phyloP scores from a whole-genome alignment of 306 rosid genomes.

The Prunus fruticosa region DNA sequence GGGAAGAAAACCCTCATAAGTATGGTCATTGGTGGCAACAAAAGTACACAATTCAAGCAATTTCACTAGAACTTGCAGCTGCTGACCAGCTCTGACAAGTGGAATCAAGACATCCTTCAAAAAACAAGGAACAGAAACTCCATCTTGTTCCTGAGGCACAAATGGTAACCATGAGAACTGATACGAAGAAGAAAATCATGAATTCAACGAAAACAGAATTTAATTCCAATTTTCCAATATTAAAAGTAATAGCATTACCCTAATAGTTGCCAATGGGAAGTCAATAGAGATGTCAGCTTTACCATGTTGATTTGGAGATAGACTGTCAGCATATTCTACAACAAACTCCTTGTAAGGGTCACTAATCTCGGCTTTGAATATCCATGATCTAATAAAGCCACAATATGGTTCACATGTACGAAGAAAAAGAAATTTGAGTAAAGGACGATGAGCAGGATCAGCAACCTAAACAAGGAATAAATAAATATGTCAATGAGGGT shows the following conservation, averaged over 20 bases:
- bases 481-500: neutral
- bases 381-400: constrained; percentile 89
- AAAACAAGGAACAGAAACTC: constrained; percentile 78
- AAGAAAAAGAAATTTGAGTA: constrained; percentile 86
- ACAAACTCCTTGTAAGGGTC: constrained; percentile 90
- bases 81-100: constrained; percentile 92
- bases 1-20: constrained; percentile 75
- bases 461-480: constrained; percentile 61
- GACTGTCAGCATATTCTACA: constrained; percentile 48
- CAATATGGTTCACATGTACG: constrained; percentile 89
- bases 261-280: constrained; percentile 53
- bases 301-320: constrained; percentile 31
- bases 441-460: constrained; percentile 74
- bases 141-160: constrained; percentile 68
- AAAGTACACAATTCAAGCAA: constrained; percentile 77
- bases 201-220: constrained; percentile 17
- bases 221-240: constrained; percentile 5
- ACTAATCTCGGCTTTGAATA: constrained; percentile 85
- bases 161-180: constrained; percentile 38
- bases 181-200: constrained; percentile 18
- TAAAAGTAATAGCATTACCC: constrained; percentile 48
- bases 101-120: constrained; percentile 65
- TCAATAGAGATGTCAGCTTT: constrained; percentile 42
- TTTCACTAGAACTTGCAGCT: constrained; percentile 85
- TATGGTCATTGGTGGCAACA: constrained; percentile 46